Conservation (phyloP, 495 filamentous ascomycete species). For the Lophiotrema nucula region DNA sequence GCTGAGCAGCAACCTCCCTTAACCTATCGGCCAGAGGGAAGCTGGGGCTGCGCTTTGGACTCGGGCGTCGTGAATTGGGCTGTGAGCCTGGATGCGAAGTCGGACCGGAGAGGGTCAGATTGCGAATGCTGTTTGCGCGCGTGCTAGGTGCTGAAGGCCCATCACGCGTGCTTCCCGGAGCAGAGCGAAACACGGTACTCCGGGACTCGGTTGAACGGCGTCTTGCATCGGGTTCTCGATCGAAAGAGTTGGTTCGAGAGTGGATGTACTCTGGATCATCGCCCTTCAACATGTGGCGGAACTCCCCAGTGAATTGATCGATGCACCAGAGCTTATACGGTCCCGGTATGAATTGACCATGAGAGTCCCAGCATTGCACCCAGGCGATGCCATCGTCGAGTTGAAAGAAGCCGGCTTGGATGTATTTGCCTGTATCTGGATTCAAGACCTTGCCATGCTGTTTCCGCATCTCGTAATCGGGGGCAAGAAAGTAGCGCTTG, state of each 20-base stretch:
- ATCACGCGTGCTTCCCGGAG: conserved; percentile 7
- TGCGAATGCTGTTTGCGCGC: conserved; percentile 4
- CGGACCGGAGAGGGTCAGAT: not conserved
- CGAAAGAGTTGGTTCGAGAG: conserved; percentile 16
- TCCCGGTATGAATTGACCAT: conserved; percentile 35
- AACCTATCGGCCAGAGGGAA: conserved; percentile 11
- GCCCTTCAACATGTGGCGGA: conserved; percentile 34
- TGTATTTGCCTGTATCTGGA: not conserved
- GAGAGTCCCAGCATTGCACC: conserved; percentile 35
- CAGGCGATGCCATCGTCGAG: conserved; percentile 37
- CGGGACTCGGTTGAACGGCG: conserved; percentile 15
- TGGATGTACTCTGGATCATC: conserved; percentile 33
- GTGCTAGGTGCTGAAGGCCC: conserved; percentile 9
- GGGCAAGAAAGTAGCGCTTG: conserved; percentile 29
- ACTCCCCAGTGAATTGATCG: conserved; percentile 17
- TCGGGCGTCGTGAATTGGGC: not conserved
- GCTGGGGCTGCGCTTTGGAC: conserved; percentile 11
- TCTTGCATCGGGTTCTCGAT: not conserved
- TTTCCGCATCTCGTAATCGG: conserved; percentile 38
- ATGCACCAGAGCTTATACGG: conserved; percentile 35
- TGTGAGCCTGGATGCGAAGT: not conserved
- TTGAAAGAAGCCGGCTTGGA: conserved; percentile 32
- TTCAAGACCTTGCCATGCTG: conserved; percentile 18
- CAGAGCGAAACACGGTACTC: conserved; percentile 17
- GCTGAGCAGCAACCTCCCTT: conserved; percentile 9